Percentiles rank a stretch among this genome's conserved stretches.
phyloP scores from a whole-genome alignment of 2,329 filamentous ascomycete genomes.

The Thelonectria discophora region DNA sequence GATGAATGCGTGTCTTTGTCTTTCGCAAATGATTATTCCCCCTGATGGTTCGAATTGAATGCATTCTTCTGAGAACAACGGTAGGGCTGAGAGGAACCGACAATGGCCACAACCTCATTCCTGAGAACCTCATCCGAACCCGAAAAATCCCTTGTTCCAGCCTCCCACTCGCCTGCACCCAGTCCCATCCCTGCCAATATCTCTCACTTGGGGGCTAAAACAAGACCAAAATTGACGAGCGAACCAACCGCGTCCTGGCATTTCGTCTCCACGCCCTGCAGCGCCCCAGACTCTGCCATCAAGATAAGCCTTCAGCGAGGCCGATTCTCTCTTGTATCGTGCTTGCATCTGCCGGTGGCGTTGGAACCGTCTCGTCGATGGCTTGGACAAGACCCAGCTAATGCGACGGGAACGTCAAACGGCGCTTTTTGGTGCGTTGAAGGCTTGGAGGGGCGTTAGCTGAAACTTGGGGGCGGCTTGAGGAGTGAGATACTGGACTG shows the following conservation, averaged over 20 bases:
- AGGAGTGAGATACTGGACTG: background rate
- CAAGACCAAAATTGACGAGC: background rate
- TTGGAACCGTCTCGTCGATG: background rate
- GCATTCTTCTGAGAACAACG: too few relatives aligned
- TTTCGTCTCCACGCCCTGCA: background rate
- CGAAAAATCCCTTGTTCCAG: background rate
- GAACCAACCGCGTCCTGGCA: background rate
- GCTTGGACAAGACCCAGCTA: too few relatives aligned
- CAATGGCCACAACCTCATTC: too few relatives aligned
- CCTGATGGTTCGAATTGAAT: too few relatives aligned
- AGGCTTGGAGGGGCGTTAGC: background rate
- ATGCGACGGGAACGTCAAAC: background rate
- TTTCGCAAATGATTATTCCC: too few relatives aligned
- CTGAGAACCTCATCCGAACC: too few relatives aligned
- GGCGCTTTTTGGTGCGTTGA: too few relatives aligned
- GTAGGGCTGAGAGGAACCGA: too few relatives aligned
- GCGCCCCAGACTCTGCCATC: too few relatives aligned
- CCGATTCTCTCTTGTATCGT: too few relatives aligned
- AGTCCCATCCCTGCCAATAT: background rate
- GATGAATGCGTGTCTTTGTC: too few relatives aligned
- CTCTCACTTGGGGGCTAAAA: background rate
- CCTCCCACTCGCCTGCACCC: background rate
- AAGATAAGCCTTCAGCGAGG: too few relatives aligned
- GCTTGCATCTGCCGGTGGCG: background rate
- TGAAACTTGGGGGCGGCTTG: background rate